Percentiles rank a stretch among this genome's conserved stretches.
Evolutionary conservation across 805 yeast species (phyloP).

Genomic region (Wickerhamiella dianesei): DNA sequence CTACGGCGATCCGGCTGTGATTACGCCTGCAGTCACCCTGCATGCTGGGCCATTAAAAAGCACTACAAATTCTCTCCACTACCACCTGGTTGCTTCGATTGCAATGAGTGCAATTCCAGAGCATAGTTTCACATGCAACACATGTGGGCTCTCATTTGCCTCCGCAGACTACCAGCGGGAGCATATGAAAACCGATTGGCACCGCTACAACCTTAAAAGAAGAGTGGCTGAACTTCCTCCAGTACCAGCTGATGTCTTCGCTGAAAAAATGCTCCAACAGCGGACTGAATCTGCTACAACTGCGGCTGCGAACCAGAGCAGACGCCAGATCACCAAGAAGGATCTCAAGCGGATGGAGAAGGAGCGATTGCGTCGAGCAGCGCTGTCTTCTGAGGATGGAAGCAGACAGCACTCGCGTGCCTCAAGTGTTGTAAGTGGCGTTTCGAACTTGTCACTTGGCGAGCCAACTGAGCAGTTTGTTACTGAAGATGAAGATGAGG

Average conservation of each 20-base stretch:
- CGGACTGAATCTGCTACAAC: slow-evolving; percentile 13
- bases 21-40: not conserved
- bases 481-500: slow-evolving; percentile 12
- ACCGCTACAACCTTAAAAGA: slow-evolving; percentile 85
- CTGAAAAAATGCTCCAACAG: slow-evolving; percentile 46
- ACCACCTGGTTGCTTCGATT: not conserved
- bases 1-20: not conserved
- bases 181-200: slow-evolving; percentile 98
- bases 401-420: not conserved
- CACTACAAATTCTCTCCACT: not conserved
- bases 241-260: slow-evolving; percentile 52
- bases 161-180: slow-evolving; percentile 73
- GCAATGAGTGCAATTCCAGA: slow-evolving; percentile 1
- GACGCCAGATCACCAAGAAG: slow-evolving; percentile 27
- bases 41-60: not conserved
- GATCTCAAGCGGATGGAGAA: slow-evolving; percentile 25
- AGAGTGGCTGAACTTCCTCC: slow-evolving; percentile 77
- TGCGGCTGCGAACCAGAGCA: not conserved
- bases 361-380: slow-evolving; percentile 1
- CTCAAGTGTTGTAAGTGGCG: slow-evolving; percentile 1
- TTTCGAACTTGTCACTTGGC: slow-evolving; percentile 9
- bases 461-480: slow-evolving; percentile 5
- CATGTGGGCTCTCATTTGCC: slow-evolving; percentile 71
- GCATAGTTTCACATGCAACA: slow-evolving; percentile 58
- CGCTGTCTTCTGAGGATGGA: slow-evolving; percentile 1